Evolutionary conservation across 108 stramenopile species (phyloP).

Genomic region (Poteriospumella lacustris): DNA sequence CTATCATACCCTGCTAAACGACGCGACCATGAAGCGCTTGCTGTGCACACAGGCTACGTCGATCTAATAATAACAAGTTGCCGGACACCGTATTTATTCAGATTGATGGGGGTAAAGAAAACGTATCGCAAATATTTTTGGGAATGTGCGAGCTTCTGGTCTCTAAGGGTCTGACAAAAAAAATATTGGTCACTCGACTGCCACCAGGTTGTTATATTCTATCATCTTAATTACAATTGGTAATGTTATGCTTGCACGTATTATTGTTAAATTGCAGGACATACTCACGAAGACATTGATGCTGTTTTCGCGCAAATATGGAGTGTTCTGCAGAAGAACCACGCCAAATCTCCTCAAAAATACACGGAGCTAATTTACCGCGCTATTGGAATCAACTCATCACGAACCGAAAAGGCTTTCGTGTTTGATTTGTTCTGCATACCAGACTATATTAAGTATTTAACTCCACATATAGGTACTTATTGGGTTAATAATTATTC

Average conservation of each 20-base stretch:
- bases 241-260: too few species aligned
- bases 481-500: too few species aligned
- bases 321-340: background rate
- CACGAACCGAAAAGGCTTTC: background rate
- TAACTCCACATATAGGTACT: too few species aligned
- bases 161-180: background rate
- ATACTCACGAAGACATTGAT: conserved; percentile 16
- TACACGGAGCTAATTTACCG: background rate
- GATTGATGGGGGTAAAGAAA: conserved; percentile 12
- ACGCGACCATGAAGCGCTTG: too few species aligned
- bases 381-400: background rate
- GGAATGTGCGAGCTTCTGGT: conserved; percentile 17
- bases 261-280: background rate
- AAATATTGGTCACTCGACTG: background rate
- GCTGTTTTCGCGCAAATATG: too few species aligned
- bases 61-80: too few species aligned
- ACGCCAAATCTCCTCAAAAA: background rate
- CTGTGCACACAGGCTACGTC: too few species aligned
- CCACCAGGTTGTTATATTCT: too few species aligned
- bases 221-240: too few species aligned
- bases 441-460: background rate
- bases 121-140: background rate
- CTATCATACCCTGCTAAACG: too few species aligned
- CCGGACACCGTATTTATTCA: background rate
- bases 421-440: background rate